Evolutionary conservation across 208 protist genomes (phyloP).

Genomic region (Leishmania gerbilli): DNA sequence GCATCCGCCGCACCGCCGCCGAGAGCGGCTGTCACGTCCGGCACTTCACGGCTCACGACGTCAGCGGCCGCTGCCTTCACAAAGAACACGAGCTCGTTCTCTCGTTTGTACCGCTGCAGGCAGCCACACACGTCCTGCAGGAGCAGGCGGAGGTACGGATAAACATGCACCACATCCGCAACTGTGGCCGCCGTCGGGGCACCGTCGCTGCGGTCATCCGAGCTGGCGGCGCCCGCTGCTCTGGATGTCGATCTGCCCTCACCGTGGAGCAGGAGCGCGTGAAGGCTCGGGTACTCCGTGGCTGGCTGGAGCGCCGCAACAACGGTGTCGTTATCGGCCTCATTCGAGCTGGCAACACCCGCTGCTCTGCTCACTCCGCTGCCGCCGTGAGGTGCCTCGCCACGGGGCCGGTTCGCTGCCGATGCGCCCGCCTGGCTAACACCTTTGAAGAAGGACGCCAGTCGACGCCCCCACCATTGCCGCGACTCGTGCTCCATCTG

Average conservation of each 20-base stretch:
- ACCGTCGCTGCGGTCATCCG: background rate
- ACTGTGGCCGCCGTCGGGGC: slow-evolving; percentile 1
- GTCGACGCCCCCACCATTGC: slow-evolving; percentile 28
- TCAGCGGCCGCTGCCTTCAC: slow-evolving; percentile 31
- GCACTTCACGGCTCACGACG: slow-evolving; percentile 52
- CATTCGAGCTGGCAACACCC: background rate
- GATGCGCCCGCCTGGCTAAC: background rate
- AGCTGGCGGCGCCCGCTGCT: background rate
- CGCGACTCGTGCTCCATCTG: slow-evolving; percentile 18
- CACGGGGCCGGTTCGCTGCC: background rate
- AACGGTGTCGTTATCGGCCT: background rate
- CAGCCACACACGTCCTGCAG: slow-evolving; percentile 36
- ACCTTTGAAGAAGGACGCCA: slow-evolving; percentile 11
- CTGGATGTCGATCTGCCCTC: background rate
- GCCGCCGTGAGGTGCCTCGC: background rate
- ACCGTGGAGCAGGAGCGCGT: slow-evolving; percentile 13
- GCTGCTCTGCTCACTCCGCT: background rate
- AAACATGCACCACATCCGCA: slow-evolving; percentile 53
- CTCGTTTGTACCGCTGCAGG: slow-evolving; percentile 49
- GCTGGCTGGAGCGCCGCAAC: background rate
- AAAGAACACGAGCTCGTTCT: slow-evolving; percentile 72
- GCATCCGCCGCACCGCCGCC: slow-evolving; percentile 10
- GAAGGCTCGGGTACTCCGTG: slow-evolving; percentile 25
- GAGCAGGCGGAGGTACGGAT: slow-evolving; percentile 43
- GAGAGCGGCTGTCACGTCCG: slow-evolving; percentile 24